Percentiles rank a stretch among this genome's conserved stretches.
Conservation (phyloP, 495 filamentous ascomycete genomes). For the Penicillium pancosmium region DNA sequence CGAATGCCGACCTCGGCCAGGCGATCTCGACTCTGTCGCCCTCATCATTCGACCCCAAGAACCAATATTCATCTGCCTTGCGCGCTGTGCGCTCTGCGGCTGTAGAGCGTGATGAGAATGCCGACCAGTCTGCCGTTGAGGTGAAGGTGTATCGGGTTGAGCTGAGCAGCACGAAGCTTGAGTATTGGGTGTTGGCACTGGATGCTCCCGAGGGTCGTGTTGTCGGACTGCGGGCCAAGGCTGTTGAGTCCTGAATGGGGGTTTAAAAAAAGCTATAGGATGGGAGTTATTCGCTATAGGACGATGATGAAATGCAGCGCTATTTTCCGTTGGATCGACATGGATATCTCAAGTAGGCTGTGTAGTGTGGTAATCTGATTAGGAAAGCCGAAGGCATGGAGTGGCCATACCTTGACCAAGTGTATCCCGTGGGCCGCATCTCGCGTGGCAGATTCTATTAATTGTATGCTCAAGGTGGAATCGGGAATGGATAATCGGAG, state of each 20-base stretch:
- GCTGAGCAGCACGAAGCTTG: constrained; percentile 60
- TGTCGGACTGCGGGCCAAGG: constrained; percentile 74
- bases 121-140: constrained; percentile 56
- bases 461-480: not conserved
- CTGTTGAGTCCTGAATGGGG: constrained; percentile 64
- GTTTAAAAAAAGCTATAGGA: not conserved
- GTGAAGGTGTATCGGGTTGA: constrained; percentile 73
- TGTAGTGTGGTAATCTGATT: not conserved
- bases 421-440: not conserved
- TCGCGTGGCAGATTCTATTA: constrained; percentile 1
- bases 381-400: not conserved
- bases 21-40: constrained; percentile 39
- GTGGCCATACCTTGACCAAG: no score
- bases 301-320: not conserved
- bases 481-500: constrained; percentile 9
- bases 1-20: constrained; percentile 31
- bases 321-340: not conserved
- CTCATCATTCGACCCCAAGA: constrained; percentile 45
- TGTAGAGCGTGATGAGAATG: constrained; percentile 23
- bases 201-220: constrained; percentile 56
- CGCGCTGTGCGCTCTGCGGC: constrained; percentile 40
- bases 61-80: constrained; percentile 36
- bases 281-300: not conserved
- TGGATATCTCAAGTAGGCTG: not conserved
- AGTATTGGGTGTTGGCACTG: constrained; percentile 76